phyloP scores from a whole-genome alignment of 2,329 filamentous ascomycete species.

The Penicillium sp. region DNA sequence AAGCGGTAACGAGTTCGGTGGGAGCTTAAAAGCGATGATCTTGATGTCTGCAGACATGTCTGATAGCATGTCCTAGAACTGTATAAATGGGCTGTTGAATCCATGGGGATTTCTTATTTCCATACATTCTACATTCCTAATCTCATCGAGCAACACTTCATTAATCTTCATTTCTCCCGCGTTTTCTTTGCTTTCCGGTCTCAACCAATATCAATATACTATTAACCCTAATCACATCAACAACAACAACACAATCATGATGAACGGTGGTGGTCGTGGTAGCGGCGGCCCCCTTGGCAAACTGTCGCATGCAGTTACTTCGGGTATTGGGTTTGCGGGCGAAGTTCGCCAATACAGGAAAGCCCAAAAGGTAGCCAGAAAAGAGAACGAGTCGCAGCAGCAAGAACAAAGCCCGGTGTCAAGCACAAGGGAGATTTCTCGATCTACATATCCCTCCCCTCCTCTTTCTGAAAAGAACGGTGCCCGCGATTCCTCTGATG shows the following conservation, averaged over 20 bases:
- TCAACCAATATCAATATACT: no score
- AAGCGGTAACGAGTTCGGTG: background rate
- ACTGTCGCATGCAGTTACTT: background rate
- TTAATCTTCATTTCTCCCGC: background rate
- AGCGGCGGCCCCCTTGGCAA: slow-evolving; percentile 1
- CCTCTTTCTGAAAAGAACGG: background rate
- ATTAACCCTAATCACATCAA: background rate
- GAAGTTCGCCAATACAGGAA: slow-evolving; percentile 12
- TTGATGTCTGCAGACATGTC: background rate
- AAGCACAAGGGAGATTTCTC: background rate
- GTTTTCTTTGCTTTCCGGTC: background rate
- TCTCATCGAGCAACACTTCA: background rate
- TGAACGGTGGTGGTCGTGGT: background rate
- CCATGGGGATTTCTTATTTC: background rate
- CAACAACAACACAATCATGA: background rate
- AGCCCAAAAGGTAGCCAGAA: slow-evolving; percentile 7
- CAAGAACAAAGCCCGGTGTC: background rate
- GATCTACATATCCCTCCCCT: background rate
- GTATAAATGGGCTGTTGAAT: background rate
- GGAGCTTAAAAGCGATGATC: background rate
- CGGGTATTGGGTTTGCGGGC: slow-evolving; percentile 9
- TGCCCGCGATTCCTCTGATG: no score
- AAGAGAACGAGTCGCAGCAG: background rate
- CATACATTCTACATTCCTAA: background rate
- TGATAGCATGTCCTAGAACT: no score